These are phyloP conservation scores for Plasmodium cynomolgi DNA, from an alignment of 169 alveolate genomes.

Conservation along the genomic window DNA sequence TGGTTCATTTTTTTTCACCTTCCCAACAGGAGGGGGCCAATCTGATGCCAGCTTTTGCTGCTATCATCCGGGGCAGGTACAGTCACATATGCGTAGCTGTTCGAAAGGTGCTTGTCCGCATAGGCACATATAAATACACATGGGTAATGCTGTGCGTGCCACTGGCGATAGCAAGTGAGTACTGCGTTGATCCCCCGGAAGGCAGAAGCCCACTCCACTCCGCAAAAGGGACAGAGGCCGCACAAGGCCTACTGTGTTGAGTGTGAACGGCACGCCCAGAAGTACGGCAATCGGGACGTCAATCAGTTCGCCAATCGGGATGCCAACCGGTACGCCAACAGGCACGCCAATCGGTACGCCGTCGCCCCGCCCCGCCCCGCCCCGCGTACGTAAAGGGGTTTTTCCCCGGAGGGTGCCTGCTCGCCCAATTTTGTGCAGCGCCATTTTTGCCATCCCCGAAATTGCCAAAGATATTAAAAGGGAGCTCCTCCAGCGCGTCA, in stretches of 20 bases:
- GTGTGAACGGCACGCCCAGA: neutral
- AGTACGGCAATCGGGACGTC: neutral
- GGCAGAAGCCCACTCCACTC: neutral
- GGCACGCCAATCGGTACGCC: neutral
- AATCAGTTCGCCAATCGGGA: no score
- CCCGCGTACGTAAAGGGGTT: neutral
- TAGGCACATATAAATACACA: neutral
- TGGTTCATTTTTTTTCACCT: neutral
- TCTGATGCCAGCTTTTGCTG: neutral
- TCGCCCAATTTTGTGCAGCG: neutral
- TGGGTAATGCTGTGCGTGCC: neutral
- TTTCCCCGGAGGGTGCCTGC: neutral
- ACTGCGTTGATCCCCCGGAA: neutral
- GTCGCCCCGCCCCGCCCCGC: neutral
- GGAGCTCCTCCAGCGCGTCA: neutral
- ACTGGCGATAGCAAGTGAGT: neutral
- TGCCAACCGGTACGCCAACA: neutral
- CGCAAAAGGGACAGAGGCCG: no score
- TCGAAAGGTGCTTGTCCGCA: neutral
- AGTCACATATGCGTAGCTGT: neutral
- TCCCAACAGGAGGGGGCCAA: neutral
- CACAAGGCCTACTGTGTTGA: neutral
- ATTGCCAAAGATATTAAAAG: neutral
- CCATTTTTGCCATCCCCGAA: neutral
- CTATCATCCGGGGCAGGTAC: neutral